A percentile compares a stretch with the other conserved stretches of the same genome.
Conservation (phyloP, 805 yeast species). For the Candida takata region DNA sequence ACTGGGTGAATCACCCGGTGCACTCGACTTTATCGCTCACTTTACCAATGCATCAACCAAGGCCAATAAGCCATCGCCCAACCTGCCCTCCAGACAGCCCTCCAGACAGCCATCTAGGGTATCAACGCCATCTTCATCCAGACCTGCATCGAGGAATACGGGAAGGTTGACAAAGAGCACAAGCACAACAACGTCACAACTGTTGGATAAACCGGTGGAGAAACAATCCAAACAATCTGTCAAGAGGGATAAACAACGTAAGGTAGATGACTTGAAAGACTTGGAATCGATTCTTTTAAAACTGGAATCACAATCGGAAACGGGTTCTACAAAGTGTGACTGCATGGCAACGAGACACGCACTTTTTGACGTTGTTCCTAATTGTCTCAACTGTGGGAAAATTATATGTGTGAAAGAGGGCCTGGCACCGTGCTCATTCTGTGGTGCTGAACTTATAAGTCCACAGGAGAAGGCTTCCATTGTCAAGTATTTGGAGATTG, state of each 20-base stretch:
- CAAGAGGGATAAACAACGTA: slow-evolving; percentile 34
- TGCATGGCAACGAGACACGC: slow-evolving; percentile 91
- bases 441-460: slow-evolving; percentile 63
- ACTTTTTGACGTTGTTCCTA: slow-evolving; percentile 82
- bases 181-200: slow-evolving; percentile 38
- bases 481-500: slow-evolving; percentile 42
- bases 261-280: slow-evolving; percentile 52
- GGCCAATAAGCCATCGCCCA: no score
- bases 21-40: slow-evolving; percentile 39
- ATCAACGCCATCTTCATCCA: no score
- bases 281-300: slow-evolving; percentile 55
- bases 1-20: slow-evolving; percentile 50
- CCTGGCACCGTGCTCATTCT: slow-evolving; percentile 78
- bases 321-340: slow-evolving; percentile 41
- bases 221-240: slow-evolving; percentile 25
- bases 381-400: slow-evolving; percentile 90
- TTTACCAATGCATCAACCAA: slow-evolving; percentile 26
- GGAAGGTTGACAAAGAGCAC: slow-evolving; percentile 8
- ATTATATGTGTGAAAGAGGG: slow-evolving; percentile 90
- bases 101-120: no score
- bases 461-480: slow-evolving; percentile 56
- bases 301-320: slow-evolving; percentile 34
- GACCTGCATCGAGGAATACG: no score
- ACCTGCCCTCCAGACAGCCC: no score
- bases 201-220: slow-evolving; percentile 32